Evolutionary conservation across 495 filamentous ascomycete species (phyloP), one percentile per base, ranked within the genome.

Genomic region (Symbiotaphrina buchneri): DNA sequence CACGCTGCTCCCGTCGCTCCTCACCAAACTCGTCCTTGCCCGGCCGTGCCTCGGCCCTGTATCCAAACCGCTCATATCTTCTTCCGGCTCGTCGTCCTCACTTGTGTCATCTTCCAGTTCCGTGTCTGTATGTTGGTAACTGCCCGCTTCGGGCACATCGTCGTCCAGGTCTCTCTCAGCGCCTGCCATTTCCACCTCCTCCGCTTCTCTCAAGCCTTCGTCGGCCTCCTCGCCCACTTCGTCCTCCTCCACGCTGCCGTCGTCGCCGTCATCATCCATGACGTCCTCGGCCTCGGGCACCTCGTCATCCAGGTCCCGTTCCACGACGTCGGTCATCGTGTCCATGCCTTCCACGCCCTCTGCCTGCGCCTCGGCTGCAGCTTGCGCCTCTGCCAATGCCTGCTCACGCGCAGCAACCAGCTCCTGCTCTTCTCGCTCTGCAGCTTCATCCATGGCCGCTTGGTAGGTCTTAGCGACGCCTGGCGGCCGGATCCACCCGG

Each of bases 81-180:
- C n/a, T n/a, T n/a, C n/a, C n/a, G n/a, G n/a, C n/a, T n/a, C 32
- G 34, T 58, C 58, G 19, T 63, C 63, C 5, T 52, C 49, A 7
- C 54, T 49, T 17, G 39, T 50, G 34, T 51, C 58, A 25, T 41
- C 53, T 34, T 72, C 68, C n/a, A 60, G 63, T 39, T 85, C 79
- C 5, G 77, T 81, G 51, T 91, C 81, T 14, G 81, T 91, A 42
- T 91, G 81, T 51, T 78, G 67, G 41, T 76, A 78, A 37, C 63
- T 61, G 4, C 60, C 65, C 27, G 69, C 71, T 38, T 74, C 70
- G 18, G 71, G 71, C 17, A 77, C 60, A 37, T 71, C 65, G 22
- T 68, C 70, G 44, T 77, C 71, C 4, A 77, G 52, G 44, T 77
- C 56, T 10, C 43, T 38, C 36, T 51, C 43, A 14, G 28, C 24